Conservation (phyloP, 179 eudicot genomes). For the Amaranthus tricolor region DNA sequence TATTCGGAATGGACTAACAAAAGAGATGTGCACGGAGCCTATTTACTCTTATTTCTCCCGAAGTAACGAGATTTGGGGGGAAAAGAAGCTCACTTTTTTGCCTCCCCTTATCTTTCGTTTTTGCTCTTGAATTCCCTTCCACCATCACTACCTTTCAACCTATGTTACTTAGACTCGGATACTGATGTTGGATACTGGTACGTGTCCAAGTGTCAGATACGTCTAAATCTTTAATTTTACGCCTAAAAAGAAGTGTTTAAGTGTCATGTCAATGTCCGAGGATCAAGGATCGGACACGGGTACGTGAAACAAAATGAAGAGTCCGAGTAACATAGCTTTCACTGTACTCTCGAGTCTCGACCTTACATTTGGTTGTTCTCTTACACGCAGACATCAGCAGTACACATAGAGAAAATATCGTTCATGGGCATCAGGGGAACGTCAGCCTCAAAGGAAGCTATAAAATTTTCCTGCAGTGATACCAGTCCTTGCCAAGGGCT, state of each 20-base stretch:
- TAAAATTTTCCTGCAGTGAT: conserved; percentile 77
- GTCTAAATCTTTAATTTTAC: too few species aligned
- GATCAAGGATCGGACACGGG: too few species aligned
- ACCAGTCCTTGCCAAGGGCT: conserved; percentile 57
- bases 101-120: background rate
- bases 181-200: too few species aligned
- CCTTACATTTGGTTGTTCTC: background rate
- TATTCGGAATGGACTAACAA: background rate
- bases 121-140: too few species aligned
- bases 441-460: conserved; percentile 75
- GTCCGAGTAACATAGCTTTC: background rate
- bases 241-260: background rate
- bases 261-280: background rate
- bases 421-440: conserved; percentile 71
- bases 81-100: too few species aligned
- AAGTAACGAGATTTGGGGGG: too few species aligned
- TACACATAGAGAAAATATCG: conserved; percentile 52
- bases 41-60: too few species aligned
- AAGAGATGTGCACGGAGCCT: background rate
- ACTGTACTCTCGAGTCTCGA: background rate
- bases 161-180: too few species aligned
- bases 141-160: too few species aligned
- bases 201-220: too few species aligned
- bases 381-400: conserved; percentile 63
- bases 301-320: too few species aligned